Evolutionary conservation across 176 grass and related monocot species (phyloP), one percentile per base, ranked within the genome.

Genomic region (Aegilops bicornis): DNA sequence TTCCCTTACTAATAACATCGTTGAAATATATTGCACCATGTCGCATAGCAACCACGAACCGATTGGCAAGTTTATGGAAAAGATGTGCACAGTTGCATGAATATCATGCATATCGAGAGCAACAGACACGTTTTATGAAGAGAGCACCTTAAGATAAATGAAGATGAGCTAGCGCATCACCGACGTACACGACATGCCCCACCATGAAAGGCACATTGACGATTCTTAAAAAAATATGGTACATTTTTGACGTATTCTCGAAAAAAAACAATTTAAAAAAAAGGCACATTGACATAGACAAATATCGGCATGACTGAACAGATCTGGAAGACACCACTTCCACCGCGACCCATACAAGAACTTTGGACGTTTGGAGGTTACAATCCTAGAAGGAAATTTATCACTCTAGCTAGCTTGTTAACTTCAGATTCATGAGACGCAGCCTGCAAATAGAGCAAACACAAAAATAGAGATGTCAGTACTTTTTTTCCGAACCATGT

Each of bases 101-200:
- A 84, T 84, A 84, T 84, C 70, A 64, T 64, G 58, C 56, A 64
- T 47, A 24, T 33, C 10, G 56, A 64, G 56, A 45, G 71, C 70
- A 32, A 32, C 36, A 23, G 3, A 56, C 54, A 84, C 52, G 45
- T 16, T 37, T 75, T 45, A 73, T 29, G 59, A 8, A 73, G 10
- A 30, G 17, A 19, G 16, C 23, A 14, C 4, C 54, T 73, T 75
- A 62, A 45, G 17, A 75, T 45, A 64, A 76, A 64, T 76, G 58
- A 84, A 67, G 45, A 43, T 30, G 70, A 62, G 63, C 69, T 14
- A 74, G 39, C 24, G 32, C 36, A 74, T n/a, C 36, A 32, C 36
- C n/a, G 45, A 47, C 70, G 13, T 45, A 48, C 39, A 12, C 62
- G 14, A 17, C 40, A 47, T 80, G 78, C 14, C 78, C 79, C 79